Evolutionary conservation across 306 rosid genomes (phyloP).

Genomic region (Pterocarpus macrocarpus): DNA sequence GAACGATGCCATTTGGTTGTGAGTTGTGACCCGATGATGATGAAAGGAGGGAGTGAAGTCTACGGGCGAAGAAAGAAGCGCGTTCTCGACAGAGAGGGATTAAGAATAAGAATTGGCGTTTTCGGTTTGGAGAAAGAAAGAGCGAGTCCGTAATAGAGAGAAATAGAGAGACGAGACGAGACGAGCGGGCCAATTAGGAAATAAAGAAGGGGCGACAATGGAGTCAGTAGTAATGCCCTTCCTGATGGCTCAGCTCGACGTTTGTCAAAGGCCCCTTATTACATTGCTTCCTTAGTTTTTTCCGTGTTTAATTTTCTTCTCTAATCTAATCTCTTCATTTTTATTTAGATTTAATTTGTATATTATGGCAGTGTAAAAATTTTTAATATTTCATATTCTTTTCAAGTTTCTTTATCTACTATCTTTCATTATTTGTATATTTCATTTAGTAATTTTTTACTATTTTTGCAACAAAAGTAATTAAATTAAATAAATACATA

Average conservation of each 20-base stretch:
- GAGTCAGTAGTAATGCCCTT: background rate
- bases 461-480: too few relatives aligned
- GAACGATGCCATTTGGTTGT: slow-evolving; percentile 39
- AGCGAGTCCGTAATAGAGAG: background rate
- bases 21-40: background rate
- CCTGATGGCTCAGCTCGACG: background rate
- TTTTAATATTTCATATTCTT: too few relatives aligned
- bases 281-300: too few relatives aligned
- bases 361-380: too few relatives aligned
- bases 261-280: background rate
- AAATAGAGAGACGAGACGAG: background rate
- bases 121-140: background rate
- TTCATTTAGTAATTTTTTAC: too few relatives aligned
- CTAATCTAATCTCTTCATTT: too few relatives aligned
- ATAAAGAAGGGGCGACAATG: background rate
- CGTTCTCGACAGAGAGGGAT: too few relatives aligned
- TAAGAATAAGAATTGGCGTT: background rate
- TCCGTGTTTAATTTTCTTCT: too few relatives aligned
- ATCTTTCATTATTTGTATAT: too few relatives aligned
- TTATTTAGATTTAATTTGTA: too few relatives aligned
- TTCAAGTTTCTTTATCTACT: too few relatives aligned
- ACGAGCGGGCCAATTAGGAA: background rate
- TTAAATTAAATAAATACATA: too few relatives aligned
- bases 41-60: background rate
- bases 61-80: background rate